A percentile compares a stretch with the other conserved stretches of the same genome.
These are phyloP conservation scores for Trichoderma cornu-damae DNA, from an alignment of 2,329 filamentous ascomycete genomes.

Conservation along the genomic window DNA sequence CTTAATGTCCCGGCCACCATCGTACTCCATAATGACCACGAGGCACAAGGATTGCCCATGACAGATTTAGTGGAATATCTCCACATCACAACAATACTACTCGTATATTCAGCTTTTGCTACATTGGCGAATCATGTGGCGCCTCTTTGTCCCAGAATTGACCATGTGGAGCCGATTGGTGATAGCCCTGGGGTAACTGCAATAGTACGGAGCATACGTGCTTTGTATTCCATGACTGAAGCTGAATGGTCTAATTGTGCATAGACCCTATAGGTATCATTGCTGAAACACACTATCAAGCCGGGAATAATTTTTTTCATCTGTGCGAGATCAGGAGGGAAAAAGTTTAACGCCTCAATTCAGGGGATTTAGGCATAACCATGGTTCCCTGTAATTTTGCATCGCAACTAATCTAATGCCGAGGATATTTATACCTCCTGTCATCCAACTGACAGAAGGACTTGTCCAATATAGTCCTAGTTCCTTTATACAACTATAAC, in stretches of 20 bases:
- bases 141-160: neutral
- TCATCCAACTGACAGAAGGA: too few species aligned
- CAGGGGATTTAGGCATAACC: slow-evolving; percentile 5
- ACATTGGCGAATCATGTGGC: neutral
- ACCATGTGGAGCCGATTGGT: neutral
- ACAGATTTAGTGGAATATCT: neutral
- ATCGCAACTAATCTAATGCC: slow-evolving; percentile 1
- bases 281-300: slow-evolving; percentile 13
- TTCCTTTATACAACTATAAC: too few species aligned
- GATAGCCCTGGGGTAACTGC: neutral
- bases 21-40: slow-evolving; percentile 2
- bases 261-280: neutral
- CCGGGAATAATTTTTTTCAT: neutral
- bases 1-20: neutral
- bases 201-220: neutral
- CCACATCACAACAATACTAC: slow-evolving; percentile 6
- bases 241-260: slow-evolving; percentile 3
- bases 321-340: neutral
- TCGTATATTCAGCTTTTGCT: slow-evolving; percentile 8
- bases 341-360: slow-evolving; percentile 12
- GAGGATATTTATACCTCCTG: neutral
- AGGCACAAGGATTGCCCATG: slow-evolving; percentile 7
- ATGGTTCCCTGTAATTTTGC: neutral
- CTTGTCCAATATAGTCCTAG: too few species aligned
- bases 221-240: neutral